Evolutionary conservation across 495 filamentous ascomycete species (phyloP), one percentile per base, ranked within the genome.

Genomic region (Aspergillus nidulans): DNA sequence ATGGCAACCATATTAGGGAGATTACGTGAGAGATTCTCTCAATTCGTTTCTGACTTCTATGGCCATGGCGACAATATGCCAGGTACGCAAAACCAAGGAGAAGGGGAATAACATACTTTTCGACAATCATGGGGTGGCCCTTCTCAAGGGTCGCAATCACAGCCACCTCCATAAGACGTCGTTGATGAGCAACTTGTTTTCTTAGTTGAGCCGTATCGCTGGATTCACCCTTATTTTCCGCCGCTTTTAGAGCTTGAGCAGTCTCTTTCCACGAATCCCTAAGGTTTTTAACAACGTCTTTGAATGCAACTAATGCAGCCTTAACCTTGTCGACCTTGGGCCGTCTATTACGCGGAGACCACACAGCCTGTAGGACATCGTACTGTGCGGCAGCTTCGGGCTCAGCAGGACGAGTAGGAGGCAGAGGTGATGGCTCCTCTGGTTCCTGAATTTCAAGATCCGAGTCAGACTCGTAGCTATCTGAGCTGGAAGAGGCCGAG

Each of bases 121-220:
- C 78, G 54, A 91, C 65, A 49, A 90, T 83, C 23, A 78, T 75
- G 20, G 76, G 76, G 62, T 90, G 85, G 15, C 85, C 86, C 62
- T 77, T 75, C 24, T 81, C 75, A 49, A 86, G 52, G 16, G 84
- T 78, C 44, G 84, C 70, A 44, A 68, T 75, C 28, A 87, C 73
- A n/a, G 84, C 84, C 25, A 72, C 66, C 49, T 86, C 76, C 59
- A 89, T 73, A 30, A 80, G 74, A 46, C 78, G 77, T 20, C 83
- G 79, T 55, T 85, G 81, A 46, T 75, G 66, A n/a, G 77, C 70
- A 26, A 84, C 83, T 4, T 82, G 66, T 48, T 72, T 62, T 55
- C 65, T 73, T 41, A 79, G 59, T 41, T 68, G 62, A 16, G 64
- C 52, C 26, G 69, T 68, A 57, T 77, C 72, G 8, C 69, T 63